Base-by-base conservation (phyloP, 805 yeast genomes). In the Metschnikowia shivogae region DNA sequence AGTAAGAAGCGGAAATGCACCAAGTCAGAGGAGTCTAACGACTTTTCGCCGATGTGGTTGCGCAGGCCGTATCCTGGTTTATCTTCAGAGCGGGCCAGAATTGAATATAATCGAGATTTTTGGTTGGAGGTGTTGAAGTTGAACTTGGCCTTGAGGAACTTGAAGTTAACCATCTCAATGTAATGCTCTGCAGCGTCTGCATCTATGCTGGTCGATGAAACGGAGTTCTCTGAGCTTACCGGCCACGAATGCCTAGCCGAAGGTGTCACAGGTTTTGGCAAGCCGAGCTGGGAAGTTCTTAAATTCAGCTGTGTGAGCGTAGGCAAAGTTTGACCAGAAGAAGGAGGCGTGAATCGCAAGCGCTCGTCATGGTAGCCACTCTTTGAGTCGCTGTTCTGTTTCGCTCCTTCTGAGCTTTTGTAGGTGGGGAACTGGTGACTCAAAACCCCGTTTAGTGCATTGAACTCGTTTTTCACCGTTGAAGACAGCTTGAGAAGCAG, bases 51-150 rank as follows among this genome's bases (percentile, higher is more conserved):
- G 13, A 7, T 5, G 14, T 11, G 28, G 19, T 17, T 2, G 12
- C 29, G 12, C 3, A 20, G 10, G 36, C 34, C 38, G 6, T 30
- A 20, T 9, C 37, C 45, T 5, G 27, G 4, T 19, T 22, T 40
- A 12, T 14, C 14, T 19, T 22, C 19, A 22, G 39, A 35, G 9
- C 28, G 36, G 13, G 34, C 17, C 35, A 13, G 42, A 22, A 32
- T 31, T 9, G 42, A 31, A 14, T 31, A 39, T 12, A 46, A 36
- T 26, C 41, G 34, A 2, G 44, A 26, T 13, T 43, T 40, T n/a
- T 34, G 50, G 14, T 44, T 28, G 12, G 49, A 47, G 34, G 51
- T 42, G 42, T 54, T 54, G 47, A 54, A 54, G 36, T 46, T 46
- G 33, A 47, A 54, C 9, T 40, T 43, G 2, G 38, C 42, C 33